Percentiles rank a stretch among this genome's conserved stretches.
These are phyloP conservation scores for Moringa oleifera DNA, from an alignment of 345 rosid species.

Conservation along the genomic window DNA sequence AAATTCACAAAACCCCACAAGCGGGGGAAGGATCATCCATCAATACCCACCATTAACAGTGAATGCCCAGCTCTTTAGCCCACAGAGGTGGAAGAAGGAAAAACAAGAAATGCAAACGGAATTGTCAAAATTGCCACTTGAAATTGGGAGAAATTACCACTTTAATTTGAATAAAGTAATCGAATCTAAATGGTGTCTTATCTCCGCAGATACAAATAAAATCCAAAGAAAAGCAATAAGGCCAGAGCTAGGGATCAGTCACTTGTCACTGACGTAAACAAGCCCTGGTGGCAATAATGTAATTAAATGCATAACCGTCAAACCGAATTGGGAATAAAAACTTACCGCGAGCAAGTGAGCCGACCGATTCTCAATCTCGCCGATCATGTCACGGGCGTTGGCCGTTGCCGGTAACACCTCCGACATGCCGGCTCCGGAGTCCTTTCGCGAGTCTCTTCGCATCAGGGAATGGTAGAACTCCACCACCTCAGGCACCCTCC, in stretches of 20 bases:
- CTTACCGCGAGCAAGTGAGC: conserved; percentile 84
- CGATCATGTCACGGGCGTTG: conserved; percentile 91
- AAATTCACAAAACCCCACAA: not conserved
- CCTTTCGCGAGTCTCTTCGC: conserved; percentile 82
- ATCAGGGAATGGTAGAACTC: conserved; percentile 96
- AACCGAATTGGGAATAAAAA: conserved; percentile 15
- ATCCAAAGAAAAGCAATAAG: conserved; percentile 22
- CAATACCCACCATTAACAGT: not conserved
- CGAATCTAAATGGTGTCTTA: conserved; percentile 32
- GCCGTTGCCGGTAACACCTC: conserved; percentile 43
- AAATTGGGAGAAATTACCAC: not conserved
- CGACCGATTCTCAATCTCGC: conserved; percentile 98
- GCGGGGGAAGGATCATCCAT: not conserved
- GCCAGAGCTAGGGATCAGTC: conserved; percentile 20
- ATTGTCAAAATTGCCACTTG: conserved; percentile 16
- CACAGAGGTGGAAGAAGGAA: too few species aligned
- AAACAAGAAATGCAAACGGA: too few species aligned
- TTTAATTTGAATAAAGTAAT: not conserved
- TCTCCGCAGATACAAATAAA: conserved; percentile 22
- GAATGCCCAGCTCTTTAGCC: too few species aligned
- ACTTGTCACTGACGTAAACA: conserved; percentile 8
- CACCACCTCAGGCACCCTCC: conserved; percentile 90
- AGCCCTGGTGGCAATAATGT: conserved; percentile 34
- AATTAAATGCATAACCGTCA: conserved; percentile 13
- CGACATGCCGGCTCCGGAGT: conserved; percentile 36